Percentiles rank a stretch among this genome's conserved stretches.
These are phyloP conservation scores for Tetrahymena elliotti DNA, from an alignment of 73 alveolate species.

Conservation along the genomic window DNA sequence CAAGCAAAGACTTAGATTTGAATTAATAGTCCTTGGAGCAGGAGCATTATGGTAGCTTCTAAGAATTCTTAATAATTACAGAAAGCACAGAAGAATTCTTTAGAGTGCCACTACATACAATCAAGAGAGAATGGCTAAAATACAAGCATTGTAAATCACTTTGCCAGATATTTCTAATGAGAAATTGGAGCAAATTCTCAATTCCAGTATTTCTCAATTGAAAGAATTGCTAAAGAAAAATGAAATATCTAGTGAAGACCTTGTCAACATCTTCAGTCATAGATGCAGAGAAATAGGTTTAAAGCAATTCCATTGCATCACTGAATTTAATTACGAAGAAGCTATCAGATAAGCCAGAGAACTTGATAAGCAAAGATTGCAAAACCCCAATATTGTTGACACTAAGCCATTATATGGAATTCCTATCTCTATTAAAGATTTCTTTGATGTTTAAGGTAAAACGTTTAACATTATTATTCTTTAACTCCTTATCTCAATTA, in stretches of 20 bases:
- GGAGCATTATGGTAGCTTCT: neutral
- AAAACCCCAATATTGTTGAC: neutral
- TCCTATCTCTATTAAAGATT: slow-evolving; percentile 56
- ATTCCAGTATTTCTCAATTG: neutral
- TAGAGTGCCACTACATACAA: neutral
- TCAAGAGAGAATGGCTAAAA: neutral
- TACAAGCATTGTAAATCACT: neutral
- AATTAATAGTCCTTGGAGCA: neutral
- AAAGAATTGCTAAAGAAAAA: neutral
- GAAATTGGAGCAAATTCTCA: neutral
- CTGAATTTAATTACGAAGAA: neutral
- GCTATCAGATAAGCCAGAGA: neutral
- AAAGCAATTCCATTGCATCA: neutral
- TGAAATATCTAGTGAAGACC: neutral
- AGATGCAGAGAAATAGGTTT: neutral
- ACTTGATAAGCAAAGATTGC: neutral
- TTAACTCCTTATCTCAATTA: too few species aligned
- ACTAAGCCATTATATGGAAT: slow-evolving; percentile 51
- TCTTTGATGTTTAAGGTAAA: slow-evolving; percentile 2
- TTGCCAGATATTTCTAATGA: neutral
- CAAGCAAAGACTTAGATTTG: neutral
- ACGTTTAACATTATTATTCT: too few species aligned
- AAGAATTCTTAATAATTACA: neutral
- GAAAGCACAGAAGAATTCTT: neutral
- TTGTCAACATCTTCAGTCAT: neutral